phyloP scores from a whole-genome alignment of 2,329 filamentous ascomycete species.

The Paecilomyces dactylethromorphus region DNA sequence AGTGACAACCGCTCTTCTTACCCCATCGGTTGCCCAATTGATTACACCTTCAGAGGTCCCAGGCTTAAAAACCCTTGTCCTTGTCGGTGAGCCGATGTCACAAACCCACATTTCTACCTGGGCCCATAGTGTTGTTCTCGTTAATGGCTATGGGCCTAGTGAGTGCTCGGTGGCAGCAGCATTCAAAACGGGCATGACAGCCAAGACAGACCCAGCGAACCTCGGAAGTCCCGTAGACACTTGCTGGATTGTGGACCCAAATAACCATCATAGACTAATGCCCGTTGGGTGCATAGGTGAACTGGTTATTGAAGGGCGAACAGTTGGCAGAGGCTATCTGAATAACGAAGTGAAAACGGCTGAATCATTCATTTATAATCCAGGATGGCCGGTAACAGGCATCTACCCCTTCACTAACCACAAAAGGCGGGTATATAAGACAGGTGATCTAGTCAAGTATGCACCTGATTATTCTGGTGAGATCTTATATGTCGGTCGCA shows the following conservation, averaged over 20 bases:
- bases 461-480: conserved; percentile 23
- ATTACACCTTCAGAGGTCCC: conserved; percentile 28
- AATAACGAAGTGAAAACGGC: conserved; percentile 22
- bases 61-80: conserved; percentile 21
- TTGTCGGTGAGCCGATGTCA: conserved; percentile 27
- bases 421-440: conserved; percentile 38
- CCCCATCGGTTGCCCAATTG: conserved; percentile 42
- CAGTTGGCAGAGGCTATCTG: conserved; percentile 29
- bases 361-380: conserved; percentile 14
- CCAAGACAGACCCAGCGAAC: not conserved
- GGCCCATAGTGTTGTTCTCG: conserved; percentile 15
- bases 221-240: conserved; percentile 18
- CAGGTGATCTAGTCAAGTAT: conserved; percentile 12
- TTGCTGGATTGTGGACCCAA: conserved; percentile 18
- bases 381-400: conserved; percentile 5
- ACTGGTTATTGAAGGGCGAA: conserved; percentile 27
- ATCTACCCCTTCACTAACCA: not conserved
- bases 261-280: conserved; percentile 13
- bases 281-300: conserved; percentile 18
- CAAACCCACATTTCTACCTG: conserved; percentile 24
- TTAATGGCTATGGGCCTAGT: conserved; percentile 15
- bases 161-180: conserved; percentile 13
- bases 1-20: conserved; percentile 47
- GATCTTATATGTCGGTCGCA: conserved; percentile 41
- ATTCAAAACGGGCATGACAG: not conserved